Conservation (phyloP, 2,329 filamentous ascomycete species). For the Magnaporthales sp. region DNA sequence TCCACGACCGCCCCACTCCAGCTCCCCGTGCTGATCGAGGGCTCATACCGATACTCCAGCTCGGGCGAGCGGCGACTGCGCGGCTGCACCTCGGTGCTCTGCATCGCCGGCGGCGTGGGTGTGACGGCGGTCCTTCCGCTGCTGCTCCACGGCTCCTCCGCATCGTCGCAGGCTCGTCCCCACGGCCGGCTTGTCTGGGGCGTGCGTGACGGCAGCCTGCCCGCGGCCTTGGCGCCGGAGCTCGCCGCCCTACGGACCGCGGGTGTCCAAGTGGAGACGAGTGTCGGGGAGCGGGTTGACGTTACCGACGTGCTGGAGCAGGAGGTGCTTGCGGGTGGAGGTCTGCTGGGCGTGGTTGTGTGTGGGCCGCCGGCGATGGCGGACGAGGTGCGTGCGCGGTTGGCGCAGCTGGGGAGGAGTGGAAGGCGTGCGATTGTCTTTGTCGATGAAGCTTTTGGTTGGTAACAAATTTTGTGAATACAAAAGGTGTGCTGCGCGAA, state of each 20-base stretch:
- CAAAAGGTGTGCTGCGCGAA: no score
- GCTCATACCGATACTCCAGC: slow-evolving; percentile 15
- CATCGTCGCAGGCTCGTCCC: neutral
- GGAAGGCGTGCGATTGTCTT: slow-evolving; percentile 14
- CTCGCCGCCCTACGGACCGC: neutral
- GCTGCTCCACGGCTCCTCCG: slow-evolving; percentile 8
- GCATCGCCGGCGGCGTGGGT: slow-evolving; percentile 23
- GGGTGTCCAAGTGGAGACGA: neutral
- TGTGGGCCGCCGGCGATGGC: slow-evolving; percentile 22
- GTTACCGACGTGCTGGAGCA: slow-evolving; percentile 14
- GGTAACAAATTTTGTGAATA: slow-evolving; percentile 7
- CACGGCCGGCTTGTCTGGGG: slow-evolving; percentile 18
- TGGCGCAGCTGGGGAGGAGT: slow-evolving; percentile 14
- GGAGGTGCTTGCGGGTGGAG: slow-evolving; percentile 12
- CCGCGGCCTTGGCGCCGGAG: slow-evolving; percentile 11
- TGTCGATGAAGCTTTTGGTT: slow-evolving; percentile 13
- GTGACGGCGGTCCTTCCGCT: slow-evolving; percentile 21
- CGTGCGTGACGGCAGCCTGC: slow-evolving; percentile 12
- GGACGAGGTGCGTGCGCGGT: slow-evolving; percentile 16
- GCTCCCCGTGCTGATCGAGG: slow-evolving; percentile 19
- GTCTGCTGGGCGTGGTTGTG: slow-evolving; percentile 16
- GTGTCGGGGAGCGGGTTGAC: slow-evolving; percentile 15
- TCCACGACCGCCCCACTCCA: slow-evolving; percentile 1
- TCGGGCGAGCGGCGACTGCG: slow-evolving; percentile 12
- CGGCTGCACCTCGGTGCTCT: slow-evolving; percentile 17